Evolutionary conservation across 1,284 basidiomycete genomes (phyloP).

Genomic region (Vanrija sp.): DNA sequence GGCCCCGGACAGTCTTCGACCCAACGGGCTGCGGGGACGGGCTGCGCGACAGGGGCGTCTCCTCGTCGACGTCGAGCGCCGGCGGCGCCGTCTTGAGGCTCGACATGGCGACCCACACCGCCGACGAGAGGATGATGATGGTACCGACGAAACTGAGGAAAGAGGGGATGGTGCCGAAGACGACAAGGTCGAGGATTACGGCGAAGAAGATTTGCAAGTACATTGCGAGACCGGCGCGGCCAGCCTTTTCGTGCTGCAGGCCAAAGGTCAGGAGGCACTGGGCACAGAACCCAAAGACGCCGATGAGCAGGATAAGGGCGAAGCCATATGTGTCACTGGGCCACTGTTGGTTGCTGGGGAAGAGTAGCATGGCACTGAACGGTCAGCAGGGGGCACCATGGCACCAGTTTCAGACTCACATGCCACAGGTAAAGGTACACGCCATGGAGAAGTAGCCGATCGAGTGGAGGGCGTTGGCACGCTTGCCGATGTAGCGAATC

Average conservation of each 20-base stretch:
- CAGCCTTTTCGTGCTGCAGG: conserved; percentile 48
- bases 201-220: conserved; percentile 48
- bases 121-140: conserved; percentile 40
- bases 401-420: conserved; percentile 38
- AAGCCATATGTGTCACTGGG: conserved; percentile 11
- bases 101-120: conserved; percentile 41
- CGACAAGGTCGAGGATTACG: conserved; percentile 42
- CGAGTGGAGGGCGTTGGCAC: conserved; percentile 69
- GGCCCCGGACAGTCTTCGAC: conserved; percentile 13
- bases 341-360: conserved; percentile 9
- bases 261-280: conserved; percentile 53
- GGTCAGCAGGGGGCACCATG: not conserved
- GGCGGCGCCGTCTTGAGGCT: conserved; percentile 17
- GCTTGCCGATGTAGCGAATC: conserved; percentile 66
- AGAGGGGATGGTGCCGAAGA: conserved; percentile 42
- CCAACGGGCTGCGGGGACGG: conserved; percentile 28
- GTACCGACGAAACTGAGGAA: conserved; percentile 43
- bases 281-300: conserved; percentile 59
- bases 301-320: conserved; percentile 43
- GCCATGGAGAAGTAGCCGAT: conserved; percentile 64
- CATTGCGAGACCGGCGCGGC: conserved; percentile 45
- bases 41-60: conserved; percentile 27
- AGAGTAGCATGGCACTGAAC: conserved; percentile 19
- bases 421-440: conserved; percentile 57
- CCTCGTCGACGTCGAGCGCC: conserved; percentile 16